Evolutionary conservation across 2,329 filamentous ascomycete species (phyloP).

Genomic region (Penicillium sp.): DNA sequence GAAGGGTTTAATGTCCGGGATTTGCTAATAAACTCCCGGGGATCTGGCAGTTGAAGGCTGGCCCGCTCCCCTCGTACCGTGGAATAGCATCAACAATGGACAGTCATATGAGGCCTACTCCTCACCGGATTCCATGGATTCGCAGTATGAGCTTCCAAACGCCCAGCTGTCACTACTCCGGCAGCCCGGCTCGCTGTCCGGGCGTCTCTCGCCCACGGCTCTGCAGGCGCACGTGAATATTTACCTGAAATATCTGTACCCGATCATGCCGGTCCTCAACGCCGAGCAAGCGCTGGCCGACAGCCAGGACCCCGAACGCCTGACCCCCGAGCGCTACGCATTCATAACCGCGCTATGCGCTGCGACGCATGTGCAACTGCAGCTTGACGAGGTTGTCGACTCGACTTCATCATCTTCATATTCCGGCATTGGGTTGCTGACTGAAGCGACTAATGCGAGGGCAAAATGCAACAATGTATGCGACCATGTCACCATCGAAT

Average conservation of each 20-base stretch:
- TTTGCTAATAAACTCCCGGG: not conserved
- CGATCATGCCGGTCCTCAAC: conserved; percentile 42
- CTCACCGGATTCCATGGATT: conserved; percentile 31
- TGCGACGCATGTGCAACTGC: conserved; percentile 44
- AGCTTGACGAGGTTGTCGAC: conserved; percentile 30
- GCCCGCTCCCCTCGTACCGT: conserved; percentile 23
- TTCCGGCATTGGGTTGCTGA: conserved; percentile 63
- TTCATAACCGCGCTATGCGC: conserved; percentile 40
- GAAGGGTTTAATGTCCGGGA: not conserved
- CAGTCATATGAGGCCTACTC: conserved; percentile 30
- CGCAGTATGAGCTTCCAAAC: conserved; percentile 25
- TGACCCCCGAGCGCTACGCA: conserved; percentile 36
- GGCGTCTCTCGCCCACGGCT: conserved; percentile 30
- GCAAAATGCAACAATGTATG: conserved; percentile 39
- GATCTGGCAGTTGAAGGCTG: conserved; percentile 11
- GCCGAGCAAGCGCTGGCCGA: conserved; percentile 32
- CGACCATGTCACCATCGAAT: conserved; percentile 38
- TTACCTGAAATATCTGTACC: conserved; percentile 40
- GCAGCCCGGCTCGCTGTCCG: conserved; percentile 11
- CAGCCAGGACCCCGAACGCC: conserved; percentile 52
- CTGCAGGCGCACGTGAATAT: conserved; percentile 38
- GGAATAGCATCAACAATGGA: conserved; percentile 15
- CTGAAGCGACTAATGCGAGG: conserved; percentile 55
- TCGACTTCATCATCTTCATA: conserved; percentile 36
- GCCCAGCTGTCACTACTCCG: not conserved